Conservation (phyloP, 2,329 filamentous ascomycete genomes). For the Aspergillus clavatus region DNA sequence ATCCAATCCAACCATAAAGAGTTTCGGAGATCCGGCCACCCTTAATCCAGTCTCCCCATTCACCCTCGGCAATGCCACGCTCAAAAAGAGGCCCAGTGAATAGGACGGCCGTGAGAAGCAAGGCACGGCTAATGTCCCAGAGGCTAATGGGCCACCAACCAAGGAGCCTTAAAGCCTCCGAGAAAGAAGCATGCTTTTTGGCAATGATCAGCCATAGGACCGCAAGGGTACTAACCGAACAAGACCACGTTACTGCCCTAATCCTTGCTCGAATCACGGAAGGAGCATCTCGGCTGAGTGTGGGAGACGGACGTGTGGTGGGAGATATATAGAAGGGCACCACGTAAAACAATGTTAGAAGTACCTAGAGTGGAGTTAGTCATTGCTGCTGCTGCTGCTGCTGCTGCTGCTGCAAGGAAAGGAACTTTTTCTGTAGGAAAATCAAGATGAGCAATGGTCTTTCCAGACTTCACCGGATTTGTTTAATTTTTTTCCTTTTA, state of each 20-base stretch:
- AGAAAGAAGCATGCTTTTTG: slow-evolving; percentile 46
- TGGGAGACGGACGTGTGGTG: slow-evolving; percentile 71
- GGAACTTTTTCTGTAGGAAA: too few species aligned
- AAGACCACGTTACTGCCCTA: slow-evolving; percentile 71
- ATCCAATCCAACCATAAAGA: slow-evolving; percentile 70
- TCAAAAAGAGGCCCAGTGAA: slow-evolving; percentile 85
- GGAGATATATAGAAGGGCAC: slow-evolving; percentile 81
- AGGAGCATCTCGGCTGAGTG: slow-evolving; percentile 78
- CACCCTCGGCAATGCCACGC: slow-evolving; percentile 65
- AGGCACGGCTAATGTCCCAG: slow-evolving; percentile 56
- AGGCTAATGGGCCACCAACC: slow-evolving; percentile 75
- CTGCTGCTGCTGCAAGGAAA: too few species aligned
- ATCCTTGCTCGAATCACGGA: slow-evolving; percentile 85
- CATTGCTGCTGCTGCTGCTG: too few species aligned
- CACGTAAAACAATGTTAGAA: slow-evolving; percentile 87
- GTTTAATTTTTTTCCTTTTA: too few species aligned
- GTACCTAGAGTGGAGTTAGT: slow-evolving; percentile 46
- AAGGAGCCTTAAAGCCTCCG: slow-evolving; percentile 62
- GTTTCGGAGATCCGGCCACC: slow-evolving; percentile 54
- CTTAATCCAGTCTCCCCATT: slow-evolving; percentile 61
- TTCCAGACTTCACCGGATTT: too few species aligned
- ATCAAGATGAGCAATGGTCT: too few species aligned
- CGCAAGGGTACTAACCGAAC: slow-evolving; percentile 59
- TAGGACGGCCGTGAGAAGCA: slow-evolving; percentile 70
- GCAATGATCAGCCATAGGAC: slow-evolving; percentile 64